Evolutionary conservation across 768 basidiomycete genomes (phyloP).

Genomic region (Chalciporus sphaerocephalus): DNA sequence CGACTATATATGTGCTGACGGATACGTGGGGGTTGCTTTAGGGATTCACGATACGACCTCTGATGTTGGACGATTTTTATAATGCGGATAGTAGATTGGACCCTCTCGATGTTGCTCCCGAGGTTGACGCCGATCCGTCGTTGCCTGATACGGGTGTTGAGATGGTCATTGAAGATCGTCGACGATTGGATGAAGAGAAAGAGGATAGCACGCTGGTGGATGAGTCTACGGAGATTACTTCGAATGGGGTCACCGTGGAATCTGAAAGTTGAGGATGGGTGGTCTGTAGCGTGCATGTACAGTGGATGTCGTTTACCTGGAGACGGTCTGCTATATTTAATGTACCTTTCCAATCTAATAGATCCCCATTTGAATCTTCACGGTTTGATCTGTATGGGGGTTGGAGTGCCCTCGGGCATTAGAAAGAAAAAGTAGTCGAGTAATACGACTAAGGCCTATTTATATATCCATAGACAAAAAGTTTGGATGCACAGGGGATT

Average conservation of each 20-base stretch:
- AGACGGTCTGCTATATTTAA: slow-evolving; percentile 1
- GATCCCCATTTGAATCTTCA: slow-evolving; percentile 4
- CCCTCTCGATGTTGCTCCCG: slow-evolving; percentile 21
- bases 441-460: too few species aligned
- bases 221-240: neutral
- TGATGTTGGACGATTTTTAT: slow-evolving; percentile 68
- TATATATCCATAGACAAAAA: slow-evolving; percentile 12
- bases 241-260: slow-evolving; percentile 1
- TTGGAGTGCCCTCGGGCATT: too few species aligned
- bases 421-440: neutral
- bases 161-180: neutral
- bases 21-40: slow-evolving; percentile 22
- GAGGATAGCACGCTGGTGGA: neutral
- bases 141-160: neutral
- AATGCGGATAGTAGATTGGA: slow-evolving; percentile 34
- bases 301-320: neutral
- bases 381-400: too few species aligned
- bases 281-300: too few species aligned
- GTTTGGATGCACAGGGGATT: slow-evolving; percentile 38
- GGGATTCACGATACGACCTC: slow-evolving; percentile 76
- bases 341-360: slow-evolving; percentile 5
- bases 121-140: slow-evolving; percentile 28
- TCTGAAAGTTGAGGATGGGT: slow-evolving; percentile 5
- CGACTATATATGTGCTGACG: neutral
- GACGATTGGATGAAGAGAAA: slow-evolving; percentile 2